Base-by-base conservation (phyloP, 192 early-diverging fungal species). In the Coemansia sp. region DNA sequence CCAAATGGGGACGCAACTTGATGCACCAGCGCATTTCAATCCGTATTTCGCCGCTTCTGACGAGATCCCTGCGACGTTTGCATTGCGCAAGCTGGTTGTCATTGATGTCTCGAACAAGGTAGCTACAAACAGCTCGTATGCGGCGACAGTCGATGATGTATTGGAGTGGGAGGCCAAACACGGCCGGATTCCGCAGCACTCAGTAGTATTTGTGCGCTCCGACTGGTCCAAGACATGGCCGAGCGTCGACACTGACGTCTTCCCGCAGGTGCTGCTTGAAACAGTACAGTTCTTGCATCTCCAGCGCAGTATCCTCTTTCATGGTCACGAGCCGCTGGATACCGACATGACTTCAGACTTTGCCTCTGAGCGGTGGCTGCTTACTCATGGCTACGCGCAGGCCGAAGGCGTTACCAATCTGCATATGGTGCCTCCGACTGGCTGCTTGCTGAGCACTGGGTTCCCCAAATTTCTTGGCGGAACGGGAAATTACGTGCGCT, bases 1-100 rank as follows among this genome's bases (percentile, higher is more conserved):
- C 53, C 82, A 84, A 71, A 67, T 80, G 71, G 82, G 82, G 61
- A 81, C 82, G 53, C 82, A 84, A 61, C 71, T 84, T 48, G 82
- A 84, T 19, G 69, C 82, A 26, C 82, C 82, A 7, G 77, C 75
- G 2, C 82, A 84, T 59, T 84, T 80, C 64, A 79, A 74, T 55
- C 71, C 82, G 21, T 65, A 70, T 53, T 67, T 56, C 48, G 76
- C 78, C 2, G 70, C 74, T 2, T 50, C 80, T 0, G 82, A 84
- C 66, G 78, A 84, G 62, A 68, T 84, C 21, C 82, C 82, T 4
- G 61, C 74, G 8, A 84, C 78, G 9, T 72, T 74, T 71, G 78
- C 78, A 27, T 71, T 84, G 22, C 71, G 77, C 74, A 77, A 77
- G 59, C 70, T 84, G 21, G 79, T 71, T 10, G 82, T 84, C 51